Base-by-base conservation (phyloP, 352 stramenopile species). In the Phytophthora ramorum region DNA sequence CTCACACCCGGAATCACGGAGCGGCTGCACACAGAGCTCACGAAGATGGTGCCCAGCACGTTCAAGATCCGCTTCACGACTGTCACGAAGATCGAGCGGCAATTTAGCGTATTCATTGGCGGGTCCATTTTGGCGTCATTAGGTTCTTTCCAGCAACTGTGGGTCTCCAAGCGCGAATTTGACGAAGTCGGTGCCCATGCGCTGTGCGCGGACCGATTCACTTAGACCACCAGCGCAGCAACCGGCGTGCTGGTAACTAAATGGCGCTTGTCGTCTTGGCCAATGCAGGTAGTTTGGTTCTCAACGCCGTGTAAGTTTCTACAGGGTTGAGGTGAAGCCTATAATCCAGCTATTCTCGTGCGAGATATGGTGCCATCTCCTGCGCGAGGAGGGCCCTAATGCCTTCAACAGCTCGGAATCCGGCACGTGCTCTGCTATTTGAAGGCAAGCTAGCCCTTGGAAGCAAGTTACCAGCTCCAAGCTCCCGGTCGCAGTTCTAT, bases 91-190 rank as follows among this genome's bases (percentile, higher is more conserved):
- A 78, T 96, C 63, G 88, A 97, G 75, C 78, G 83, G 16, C 83
- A 95, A 76, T 96, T 96, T 45, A 96, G 86, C 47, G 83, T 84
- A 54, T 97, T 95, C 73, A 97, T 96, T 51, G 89, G 89, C 26
- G 89, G 87, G 17, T 95, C 85, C 48, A 95, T 97, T 53, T 73
- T 97, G 24, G 89, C 89, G 35, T 95, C 86, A 49, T 76, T 97
- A 32, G 87, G 87, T 7, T 95, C 88, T 5, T 97, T 97, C 67
- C 87, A 97, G 76, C 88, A 96, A 49, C 70, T 97, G 2, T 97
- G 89, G 89, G 76, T 96, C 61, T 95, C 89, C 20, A 91, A 90
- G 63, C 73, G 73, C 55, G 89, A 97, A 67, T 97, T 84, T 58
- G 88, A 97, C 7, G 89, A 97, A 66, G 66, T 85, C 26, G 89